Evolutionary conservation across 2,329 filamentous ascomycete species (phyloP).

Genomic region (Scedosporium apiospermum): DNA sequence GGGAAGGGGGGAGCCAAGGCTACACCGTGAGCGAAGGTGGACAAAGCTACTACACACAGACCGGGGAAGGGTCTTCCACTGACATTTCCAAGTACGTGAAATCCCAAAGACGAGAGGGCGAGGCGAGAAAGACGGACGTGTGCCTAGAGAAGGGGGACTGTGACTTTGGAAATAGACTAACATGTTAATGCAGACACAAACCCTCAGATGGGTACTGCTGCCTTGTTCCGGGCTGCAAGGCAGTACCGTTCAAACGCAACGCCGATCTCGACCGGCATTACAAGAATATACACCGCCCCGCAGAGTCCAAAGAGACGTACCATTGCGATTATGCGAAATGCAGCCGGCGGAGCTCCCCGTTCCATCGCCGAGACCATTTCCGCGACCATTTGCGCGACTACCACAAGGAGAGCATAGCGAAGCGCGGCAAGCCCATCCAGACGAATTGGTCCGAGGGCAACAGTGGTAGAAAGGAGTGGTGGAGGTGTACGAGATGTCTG

Average conservation of each 20-base stretch:
- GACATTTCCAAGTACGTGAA: background rate
- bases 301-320: conserved; percentile 30
- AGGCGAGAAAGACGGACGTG: background rate
- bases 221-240: conserved; percentile 29
- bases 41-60: background rate
- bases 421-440: conserved; percentile 27
- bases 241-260: conserved; percentile 37
- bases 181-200: background rate
- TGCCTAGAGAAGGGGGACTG: too few relatives aligned
- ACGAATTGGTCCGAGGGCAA: conserved; percentile 30
- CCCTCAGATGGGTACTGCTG: conserved; percentile 18
- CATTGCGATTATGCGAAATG: conserved; percentile 44
- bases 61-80: background rate
- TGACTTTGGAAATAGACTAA: background rate
- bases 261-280: conserved; percentile 47
- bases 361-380: conserved; percentile 46
- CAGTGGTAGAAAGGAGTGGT: conserved; percentile 33
- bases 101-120: background rate
- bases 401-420: conserved; percentile 44
- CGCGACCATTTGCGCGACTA: conserved; percentile 46
- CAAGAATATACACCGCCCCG: conserved; percentile 35
- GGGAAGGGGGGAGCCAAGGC: background rate
- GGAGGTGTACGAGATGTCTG: conserved; percentile 46
- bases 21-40: background rate
- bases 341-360: conserved; percentile 30